Evolutionary conservation across 2,329 filamentous ascomycete genomes (phyloP), one percentile per base, ranked within the genome.

Genomic region (Mycocentrospora acerina): DNA sequence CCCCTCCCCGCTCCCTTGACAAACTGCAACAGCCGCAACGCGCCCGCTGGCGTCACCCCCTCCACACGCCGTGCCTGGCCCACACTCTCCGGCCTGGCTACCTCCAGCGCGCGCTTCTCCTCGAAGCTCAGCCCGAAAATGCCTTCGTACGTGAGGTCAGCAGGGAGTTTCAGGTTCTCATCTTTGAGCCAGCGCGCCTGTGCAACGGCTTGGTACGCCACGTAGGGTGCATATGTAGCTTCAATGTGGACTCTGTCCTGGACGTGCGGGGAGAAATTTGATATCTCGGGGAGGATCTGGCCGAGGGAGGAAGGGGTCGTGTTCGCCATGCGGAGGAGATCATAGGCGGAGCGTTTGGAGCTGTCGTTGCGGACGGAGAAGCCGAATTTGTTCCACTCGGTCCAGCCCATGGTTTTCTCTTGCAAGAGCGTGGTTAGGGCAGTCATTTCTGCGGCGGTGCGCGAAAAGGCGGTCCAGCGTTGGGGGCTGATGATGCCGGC

Each of bases 41-140:
- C 72, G 0, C 74, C 75, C 19, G 67, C 62, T 1, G 75, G 73
- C 43, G 75, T 78, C n/a, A 77, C 76, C 3, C 91, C 91, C 67
- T 98, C 93, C 9, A 96, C 81, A 11, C 93, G 74, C 32, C 89
- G 77, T 22, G 91, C 91, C 76, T 96, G 93, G 0, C 88, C 91
- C 15, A 98, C 75, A 44, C 81, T 94, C 68, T 94, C 88, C 0
- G 93, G 93, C 35, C 81, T 74, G 1, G 88, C 86, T 2, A 75
- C 71, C 42, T 79, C 77, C 24, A 98, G 73, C 4, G 85, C 77
- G 18, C 81, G 76, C 66, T 80, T 84, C 72, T 97, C 93, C 42
- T 88, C 90, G 25, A 82, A 78, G 39, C 87, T 90, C 35, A 98
- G 72, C 0, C 90, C 90, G 24, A 78, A 73, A 1, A 98, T 77